phyloP scores from a whole-genome alignment of 805 yeast genomes.

The Torulaspora indica region DNA sequence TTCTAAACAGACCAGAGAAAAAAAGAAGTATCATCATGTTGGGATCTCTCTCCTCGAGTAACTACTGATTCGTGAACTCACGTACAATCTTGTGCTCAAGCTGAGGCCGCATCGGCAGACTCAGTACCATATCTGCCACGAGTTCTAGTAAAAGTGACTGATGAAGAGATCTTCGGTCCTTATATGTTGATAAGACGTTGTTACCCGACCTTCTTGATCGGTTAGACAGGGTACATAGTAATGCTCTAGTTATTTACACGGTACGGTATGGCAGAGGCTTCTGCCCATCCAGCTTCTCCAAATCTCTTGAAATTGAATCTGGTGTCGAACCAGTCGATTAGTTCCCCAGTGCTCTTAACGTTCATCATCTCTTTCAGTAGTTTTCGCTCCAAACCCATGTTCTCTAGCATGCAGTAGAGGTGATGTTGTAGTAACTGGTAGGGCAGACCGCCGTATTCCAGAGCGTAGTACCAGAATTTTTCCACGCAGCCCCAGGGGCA shows the following conservation, averaged over 20 bases:
- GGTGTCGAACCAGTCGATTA: slow-evolving; percentile 79
- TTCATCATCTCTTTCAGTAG: slow-evolving; percentile 62
- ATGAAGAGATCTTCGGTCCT: neutral
- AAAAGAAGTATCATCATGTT: slow-evolving; percentile 29
- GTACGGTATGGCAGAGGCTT: slow-evolving; percentile 44
- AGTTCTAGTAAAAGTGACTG: neutral
- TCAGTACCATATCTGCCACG: neutral
- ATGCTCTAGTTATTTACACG: slow-evolving; percentile 13
- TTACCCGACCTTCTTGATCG: slow-evolving; percentile 1
- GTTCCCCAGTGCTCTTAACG: slow-evolving; percentile 50
- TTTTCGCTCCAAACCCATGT: slow-evolving; percentile 42
- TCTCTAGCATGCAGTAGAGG: slow-evolving; percentile 76
- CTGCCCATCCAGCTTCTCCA: slow-evolving; percentile 68
- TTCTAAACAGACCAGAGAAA: slow-evolving; percentile 25
- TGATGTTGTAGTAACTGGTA: slow-evolving; percentile 84
- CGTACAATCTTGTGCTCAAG: slow-evolving; percentile 5
- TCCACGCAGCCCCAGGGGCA: slow-evolving; percentile 95
- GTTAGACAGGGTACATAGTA: neutral
- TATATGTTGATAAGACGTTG: neutral
- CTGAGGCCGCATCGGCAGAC: neutral
- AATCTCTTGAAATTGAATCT: slow-evolving; percentile 61
- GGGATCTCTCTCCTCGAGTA: slow-evolving; percentile 3
- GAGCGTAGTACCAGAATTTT: slow-evolving; percentile 69
- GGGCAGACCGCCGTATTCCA: slow-evolving; percentile 74
- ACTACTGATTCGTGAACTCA: slow-evolving; percentile 6